Evolutionary conservation across 345 rosid genomes (phyloP).

Genomic region (Populus euphratica): DNA sequence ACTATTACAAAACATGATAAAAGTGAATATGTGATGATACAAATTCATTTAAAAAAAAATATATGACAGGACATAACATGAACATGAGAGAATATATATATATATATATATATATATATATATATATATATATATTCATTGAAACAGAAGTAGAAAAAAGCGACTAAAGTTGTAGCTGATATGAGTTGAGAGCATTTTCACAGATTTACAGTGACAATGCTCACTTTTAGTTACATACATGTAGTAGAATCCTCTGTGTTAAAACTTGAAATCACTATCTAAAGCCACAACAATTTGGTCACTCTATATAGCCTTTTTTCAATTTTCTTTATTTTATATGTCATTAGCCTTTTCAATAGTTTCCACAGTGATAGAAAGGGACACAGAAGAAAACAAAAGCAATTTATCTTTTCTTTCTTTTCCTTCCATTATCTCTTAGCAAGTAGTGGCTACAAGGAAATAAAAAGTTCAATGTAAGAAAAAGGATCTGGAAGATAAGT

Average conservation of each 20-base stretch:
- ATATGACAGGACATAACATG: too few species aligned
- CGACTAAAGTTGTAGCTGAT: too few species aligned
- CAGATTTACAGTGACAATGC: too few species aligned
- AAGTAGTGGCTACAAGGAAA: background rate
- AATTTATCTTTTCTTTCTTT: background rate
- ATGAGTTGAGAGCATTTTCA: too few species aligned
- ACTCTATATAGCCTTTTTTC: background rate
- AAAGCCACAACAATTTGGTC: background rate
- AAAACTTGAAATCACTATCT: background rate
- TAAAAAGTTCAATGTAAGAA: background rate
- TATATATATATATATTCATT: too few species aligned
- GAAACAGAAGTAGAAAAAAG: too few species aligned
- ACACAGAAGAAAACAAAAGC: background rate
- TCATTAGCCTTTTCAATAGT: background rate
- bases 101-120: too few species aligned
- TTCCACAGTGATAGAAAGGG: background rate
- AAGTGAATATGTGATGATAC: too few species aligned
- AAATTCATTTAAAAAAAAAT: too few species aligned
- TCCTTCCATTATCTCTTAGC: background rate
- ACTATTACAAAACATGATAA: too few species aligned
- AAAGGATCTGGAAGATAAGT: background rate
- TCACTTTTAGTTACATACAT: too few species aligned
- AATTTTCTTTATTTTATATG: background rate
- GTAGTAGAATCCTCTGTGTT: background rate
- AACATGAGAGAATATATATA: too few species aligned